Evolutionary conservation across 1,284 basidiomycete genomes (phyloP), one percentile per base, ranked within the genome.

Genomic region (Boletus subluridellus): DNA sequence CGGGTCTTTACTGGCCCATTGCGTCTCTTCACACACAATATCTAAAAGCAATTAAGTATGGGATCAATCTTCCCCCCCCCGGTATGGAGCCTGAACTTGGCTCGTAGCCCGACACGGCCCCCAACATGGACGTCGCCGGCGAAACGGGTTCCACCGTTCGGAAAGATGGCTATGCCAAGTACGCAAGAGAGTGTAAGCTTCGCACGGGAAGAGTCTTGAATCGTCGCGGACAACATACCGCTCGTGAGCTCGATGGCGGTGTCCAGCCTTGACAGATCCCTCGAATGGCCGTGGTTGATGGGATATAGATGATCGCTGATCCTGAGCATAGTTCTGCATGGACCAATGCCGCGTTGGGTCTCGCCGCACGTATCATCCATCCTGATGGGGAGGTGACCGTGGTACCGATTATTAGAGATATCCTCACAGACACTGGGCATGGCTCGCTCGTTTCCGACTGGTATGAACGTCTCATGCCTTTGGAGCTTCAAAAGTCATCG

Each of bases 261-360:
- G 95, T 73, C 92, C 21, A 79, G 81, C 3, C 65, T 78, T 2
- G 58, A 63, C 1, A 65, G 64, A n/a, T 58, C 68, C 0, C 84
- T 82, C 67, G 93, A 98, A 94, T 99, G 12, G 95, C 87, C 0
- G 95, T 99, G 54, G 80, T 99, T 45, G 96, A 99, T 73, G 97
- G 99, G 77, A 98, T 99, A 57, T 97, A 98, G 77, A 92, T 99
- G 90, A 86, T 99, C 21, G 85, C 83, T 0, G 94, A 98, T 72
- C 69, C 77, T 0, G 78, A 86, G 5, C 86, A 95, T 12, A 95
- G 96, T 0, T 80, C 78, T 28, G 87, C 87, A 0, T 99, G 96
- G 96, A 92, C 93, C 1, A 72, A 75, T 15, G 95, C 94, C 0
- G 82, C 99, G 2, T 75, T 98, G 34, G 92, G 93, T 1, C 59